phyloP scores from a whole-genome alignment of 768 basidiomycete genomes.

The Leccinum obscurum region DNA sequence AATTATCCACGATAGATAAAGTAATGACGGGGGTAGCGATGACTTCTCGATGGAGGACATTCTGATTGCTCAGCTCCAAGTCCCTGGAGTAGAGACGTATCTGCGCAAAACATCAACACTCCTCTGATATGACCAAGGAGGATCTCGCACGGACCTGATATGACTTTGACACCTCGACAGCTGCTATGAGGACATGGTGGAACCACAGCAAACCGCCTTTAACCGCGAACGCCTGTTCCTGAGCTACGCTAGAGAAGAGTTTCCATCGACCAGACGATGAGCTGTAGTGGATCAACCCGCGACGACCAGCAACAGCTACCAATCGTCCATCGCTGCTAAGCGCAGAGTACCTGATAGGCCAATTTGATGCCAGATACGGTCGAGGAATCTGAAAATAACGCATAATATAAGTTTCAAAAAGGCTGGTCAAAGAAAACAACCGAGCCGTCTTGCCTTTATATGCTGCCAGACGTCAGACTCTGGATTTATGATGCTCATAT shows the following conservation, averaged over 20 bases:
- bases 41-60: constrained; percentile 78
- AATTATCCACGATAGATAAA: constrained; percentile 91
- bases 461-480: constrained; percentile 98
- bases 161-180: constrained; percentile 78
- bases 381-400: constrained; percentile 70
- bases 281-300: constrained; percentile 92
- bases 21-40: constrained; percentile 79
- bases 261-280: constrained; percentile 96
- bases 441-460: constrained; percentile 62
- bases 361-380: constrained; percentile 84
- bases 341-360: constrained; percentile 92
- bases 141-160: constrained; percentile 58
- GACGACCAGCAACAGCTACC: constrained; percentile 88
- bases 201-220: constrained; percentile 96
- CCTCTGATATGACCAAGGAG: neutral
- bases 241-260: constrained; percentile 71
- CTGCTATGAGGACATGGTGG: constrained; percentile 90
- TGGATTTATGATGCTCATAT: constrained; percentile 97
- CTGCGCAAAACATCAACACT: constrained; percentile 40
- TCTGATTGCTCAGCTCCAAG: constrained; percentile 78
- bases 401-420: neutral
- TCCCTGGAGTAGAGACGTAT: constrained; percentile 94
- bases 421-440: constrained; percentile 4
- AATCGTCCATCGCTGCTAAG: constrained; percentile 89
- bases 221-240: constrained; percentile 86